A percentile compares a stretch with the other conserved stretches of the same genome.
phyloP scores from a whole-genome alignment of 169 alveolate species.

The Babesia ovis region DNA sequence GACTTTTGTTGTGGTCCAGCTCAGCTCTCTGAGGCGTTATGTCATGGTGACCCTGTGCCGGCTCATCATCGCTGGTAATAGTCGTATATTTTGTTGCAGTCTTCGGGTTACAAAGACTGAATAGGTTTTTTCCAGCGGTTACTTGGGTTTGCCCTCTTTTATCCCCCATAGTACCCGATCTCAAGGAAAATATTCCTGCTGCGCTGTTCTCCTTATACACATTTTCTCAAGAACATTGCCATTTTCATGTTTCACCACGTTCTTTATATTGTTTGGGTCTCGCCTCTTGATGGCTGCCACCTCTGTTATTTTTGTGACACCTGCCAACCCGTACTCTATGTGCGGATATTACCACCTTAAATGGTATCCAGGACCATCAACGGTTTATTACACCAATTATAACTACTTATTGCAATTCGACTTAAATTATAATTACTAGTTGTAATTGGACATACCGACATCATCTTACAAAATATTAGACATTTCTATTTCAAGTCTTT shows the following conservation, averaged over 20 bases:
- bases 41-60: slow-evolving; percentile 62
- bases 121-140: background rate
- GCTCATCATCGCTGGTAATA: slow-evolving; percentile 73
- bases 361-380: no score
- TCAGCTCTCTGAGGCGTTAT: slow-evolving; percentile 68
- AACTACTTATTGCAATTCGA: no score
- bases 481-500: background rate
- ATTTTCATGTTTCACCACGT: no score
- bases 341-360: no score
- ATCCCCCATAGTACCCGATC: slow-evolving; percentile 6
- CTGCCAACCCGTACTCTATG: no score
- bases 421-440: no score
- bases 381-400: no score
- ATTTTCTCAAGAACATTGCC: background rate
- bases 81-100: slow-evolving; percentile 71
- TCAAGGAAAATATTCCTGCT: slow-evolving; percentile 8
- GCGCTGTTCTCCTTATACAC: background rate
- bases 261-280: no score
- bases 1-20: slow-evolving; percentile 59
- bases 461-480: no score
- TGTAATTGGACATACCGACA: no score
- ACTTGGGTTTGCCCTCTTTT: slow-evolving; percentile 4
- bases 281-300: no score
- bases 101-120: slow-evolving; percentile 73
- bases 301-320: no score